Evolutionary conservation across 805 yeast species (phyloP).

Genomic region (Saturnispora serradocipensis): DNA sequence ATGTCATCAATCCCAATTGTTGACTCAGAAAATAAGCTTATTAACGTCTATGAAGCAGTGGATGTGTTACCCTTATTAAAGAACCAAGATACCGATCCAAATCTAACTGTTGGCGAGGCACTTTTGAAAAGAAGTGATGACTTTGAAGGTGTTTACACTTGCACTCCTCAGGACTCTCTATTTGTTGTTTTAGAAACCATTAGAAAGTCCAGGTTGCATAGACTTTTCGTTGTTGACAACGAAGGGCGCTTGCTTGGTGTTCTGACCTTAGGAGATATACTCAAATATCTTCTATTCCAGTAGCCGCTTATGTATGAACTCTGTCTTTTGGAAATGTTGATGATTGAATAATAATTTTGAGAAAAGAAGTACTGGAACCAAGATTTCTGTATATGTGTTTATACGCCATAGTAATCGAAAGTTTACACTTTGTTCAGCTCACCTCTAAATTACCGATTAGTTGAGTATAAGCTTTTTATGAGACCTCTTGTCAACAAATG

Average conservation of each 20-base stretch:
- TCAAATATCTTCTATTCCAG: constrained; percentile 55
- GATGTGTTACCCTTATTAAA: constrained; percentile 88
- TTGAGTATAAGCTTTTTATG: too few relatives aligned
- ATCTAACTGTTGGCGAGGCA: constrained; percentile 92
- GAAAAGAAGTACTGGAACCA: not conserved
- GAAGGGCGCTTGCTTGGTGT: constrained; percentile 71
- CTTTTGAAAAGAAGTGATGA: constrained; percentile 88
- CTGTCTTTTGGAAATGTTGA: not conserved
- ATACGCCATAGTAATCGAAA: not conserved
- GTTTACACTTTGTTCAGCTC: not conserved
- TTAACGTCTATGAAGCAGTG: constrained; percentile 92
- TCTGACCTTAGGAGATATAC: constrained; percentile 83
- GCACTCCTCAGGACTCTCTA: constrained; percentile 77
- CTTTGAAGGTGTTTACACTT: constrained; percentile 95
- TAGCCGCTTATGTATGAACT: not conserved
- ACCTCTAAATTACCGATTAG: not conserved
- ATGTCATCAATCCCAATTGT: constrained; percentile 91
- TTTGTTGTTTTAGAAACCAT: constrained; percentile 90
- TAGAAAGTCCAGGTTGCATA: constrained; percentile 80
- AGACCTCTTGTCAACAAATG: too few relatives aligned
- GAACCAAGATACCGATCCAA: constrained; percentile 84
- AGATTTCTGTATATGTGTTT: not conserved
- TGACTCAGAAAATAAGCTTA: constrained; percentile 53
- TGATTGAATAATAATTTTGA: not conserved
- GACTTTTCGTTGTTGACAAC: constrained; percentile 88